Conservation (phyloP, 768 basidiomycete genomes). For the Amanita fuliginea region DNA sequence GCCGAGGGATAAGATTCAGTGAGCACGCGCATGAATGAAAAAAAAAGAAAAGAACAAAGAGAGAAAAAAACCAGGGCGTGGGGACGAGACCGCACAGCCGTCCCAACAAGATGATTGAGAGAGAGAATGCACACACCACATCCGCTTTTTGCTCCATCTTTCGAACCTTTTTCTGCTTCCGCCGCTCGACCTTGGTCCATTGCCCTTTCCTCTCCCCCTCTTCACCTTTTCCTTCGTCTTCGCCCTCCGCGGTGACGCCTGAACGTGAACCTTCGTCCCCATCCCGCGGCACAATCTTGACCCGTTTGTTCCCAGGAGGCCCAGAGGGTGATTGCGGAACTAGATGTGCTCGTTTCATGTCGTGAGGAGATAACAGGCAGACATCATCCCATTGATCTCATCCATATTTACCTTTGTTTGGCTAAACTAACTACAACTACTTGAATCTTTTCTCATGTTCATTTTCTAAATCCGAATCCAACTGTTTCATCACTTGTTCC, state of each 20-base stretch:
- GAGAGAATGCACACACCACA: conserved; percentile 22
- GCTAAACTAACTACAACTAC: background rate
- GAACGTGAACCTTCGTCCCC: background rate
- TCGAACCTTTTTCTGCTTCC: conserved; percentile 59
- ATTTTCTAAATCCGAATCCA: too few species aligned
- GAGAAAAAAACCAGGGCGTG: conserved; percentile 3
- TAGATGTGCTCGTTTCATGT: background rate
- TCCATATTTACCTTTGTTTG: conserved; percentile 1
- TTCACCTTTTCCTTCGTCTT: background rate
- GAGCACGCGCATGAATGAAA: conserved; percentile 1
- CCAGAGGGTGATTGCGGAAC: background rate
- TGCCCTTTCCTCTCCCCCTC: background rate
- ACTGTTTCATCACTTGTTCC: too few species aligned
- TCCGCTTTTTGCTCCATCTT: conserved; percentile 47
- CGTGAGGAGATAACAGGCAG: background rate
- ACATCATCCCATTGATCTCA: too few species aligned
- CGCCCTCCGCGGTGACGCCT: too few species aligned
- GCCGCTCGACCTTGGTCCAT: conserved; percentile 57
- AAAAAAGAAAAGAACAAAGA: conserved; percentile 3
- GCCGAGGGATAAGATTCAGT: background rate
- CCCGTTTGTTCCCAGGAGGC: conserved; percentile 1
- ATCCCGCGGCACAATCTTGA: background rate
- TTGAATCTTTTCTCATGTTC: too few species aligned
- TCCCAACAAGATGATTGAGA: too few species aligned
- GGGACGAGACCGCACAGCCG: conserved; percentile 4